These are phyloP conservation scores for Gossypium longicalyx DNA, from an alignment of 345 rosid genomes.

Conservation along the genomic window DNA sequence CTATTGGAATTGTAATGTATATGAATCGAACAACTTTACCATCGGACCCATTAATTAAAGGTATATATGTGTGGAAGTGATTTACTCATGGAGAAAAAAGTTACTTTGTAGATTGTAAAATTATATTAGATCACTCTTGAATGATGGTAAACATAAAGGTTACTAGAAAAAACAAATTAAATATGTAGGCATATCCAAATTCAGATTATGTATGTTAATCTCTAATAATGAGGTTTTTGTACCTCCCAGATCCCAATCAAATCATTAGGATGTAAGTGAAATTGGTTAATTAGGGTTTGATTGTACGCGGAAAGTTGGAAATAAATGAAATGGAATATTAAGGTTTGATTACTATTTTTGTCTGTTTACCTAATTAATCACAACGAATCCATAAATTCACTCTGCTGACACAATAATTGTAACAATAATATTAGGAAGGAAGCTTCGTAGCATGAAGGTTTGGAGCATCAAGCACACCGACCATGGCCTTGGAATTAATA, in stretches of 20 bases:
- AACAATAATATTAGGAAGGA: conserved; percentile 14
- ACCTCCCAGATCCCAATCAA: not conserved
- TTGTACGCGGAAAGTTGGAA: conserved; percentile 8
- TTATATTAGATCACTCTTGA: no score
- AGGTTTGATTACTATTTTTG: not conserved
- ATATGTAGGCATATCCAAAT: no score
- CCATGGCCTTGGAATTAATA: not conserved
- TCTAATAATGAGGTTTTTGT: not conserved
- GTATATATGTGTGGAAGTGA: no score
- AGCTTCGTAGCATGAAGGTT: conserved; percentile 32
- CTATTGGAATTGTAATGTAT: not conserved
- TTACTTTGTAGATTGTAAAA: no score
- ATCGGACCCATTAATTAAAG: no score
- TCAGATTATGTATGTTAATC: not conserved
- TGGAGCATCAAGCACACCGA: conserved; percentile 34
- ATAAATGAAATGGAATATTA: not conserved
- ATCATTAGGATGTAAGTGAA: not conserved
- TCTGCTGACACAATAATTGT: no score
- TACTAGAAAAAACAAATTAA: no score
- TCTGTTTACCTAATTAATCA: not conserved
- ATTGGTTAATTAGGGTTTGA: not conserved
- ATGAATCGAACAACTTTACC: no score
- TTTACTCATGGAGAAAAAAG: no score
- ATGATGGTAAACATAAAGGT: no score
- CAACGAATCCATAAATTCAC: not conserved